Evolutionary conservation across 176 grass and related monocot genomes (phyloP).

Genomic region (Aegilops sharonensis): DNA sequence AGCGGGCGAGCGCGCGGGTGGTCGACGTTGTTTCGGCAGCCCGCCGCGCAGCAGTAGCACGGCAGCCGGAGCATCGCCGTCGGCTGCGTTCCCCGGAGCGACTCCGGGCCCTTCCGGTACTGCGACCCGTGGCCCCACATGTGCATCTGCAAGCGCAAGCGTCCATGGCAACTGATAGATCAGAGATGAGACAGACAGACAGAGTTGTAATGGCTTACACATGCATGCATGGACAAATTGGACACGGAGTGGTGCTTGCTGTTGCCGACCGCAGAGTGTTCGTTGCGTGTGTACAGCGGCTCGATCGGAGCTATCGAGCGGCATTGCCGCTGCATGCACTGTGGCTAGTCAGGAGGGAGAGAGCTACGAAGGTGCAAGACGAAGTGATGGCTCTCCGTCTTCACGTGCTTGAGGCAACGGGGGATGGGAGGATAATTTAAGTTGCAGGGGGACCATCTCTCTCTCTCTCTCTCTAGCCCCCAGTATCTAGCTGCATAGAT

Average conservation of each 20-base stretch:
- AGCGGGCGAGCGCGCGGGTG: slow-evolving; percentile 73
- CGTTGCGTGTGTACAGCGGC: not conserved
- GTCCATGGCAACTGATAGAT: not conserved
- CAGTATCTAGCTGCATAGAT: not conserved
- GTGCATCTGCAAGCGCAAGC: slow-evolving; percentile 55
- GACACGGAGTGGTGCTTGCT: not conserved
- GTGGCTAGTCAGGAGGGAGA: slow-evolving; percentile 13
- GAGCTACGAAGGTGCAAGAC: slow-evolving; percentile 32
- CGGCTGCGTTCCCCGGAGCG: slow-evolving; percentile 71
- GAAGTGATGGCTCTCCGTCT: slow-evolving; percentile 25
- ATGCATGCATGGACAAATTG: slow-evolving; percentile 10
- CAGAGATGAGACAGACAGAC: not conserved
- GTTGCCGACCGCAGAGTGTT: not conserved
- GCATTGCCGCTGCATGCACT: slow-evolving; percentile 11
- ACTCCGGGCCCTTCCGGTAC: slow-evolving; percentile 81
- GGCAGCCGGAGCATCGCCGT: slow-evolving; percentile 87
- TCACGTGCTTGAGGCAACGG: slow-evolving; percentile 31
- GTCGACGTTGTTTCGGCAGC: slow-evolving; percentile 82
- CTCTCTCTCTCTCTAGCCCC: not conserved
- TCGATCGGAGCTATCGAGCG: not conserved
- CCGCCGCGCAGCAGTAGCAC: slow-evolving; percentile 90
- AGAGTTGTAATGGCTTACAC: not conserved
- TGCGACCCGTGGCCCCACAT: slow-evolving; percentile 93
- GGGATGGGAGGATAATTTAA: slow-evolving; percentile 30
- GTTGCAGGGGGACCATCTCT: slow-evolving; percentile 26